Base-by-base conservation (phyloP, 116 monocot species). In the Papilionanthe hybrid region DNA sequence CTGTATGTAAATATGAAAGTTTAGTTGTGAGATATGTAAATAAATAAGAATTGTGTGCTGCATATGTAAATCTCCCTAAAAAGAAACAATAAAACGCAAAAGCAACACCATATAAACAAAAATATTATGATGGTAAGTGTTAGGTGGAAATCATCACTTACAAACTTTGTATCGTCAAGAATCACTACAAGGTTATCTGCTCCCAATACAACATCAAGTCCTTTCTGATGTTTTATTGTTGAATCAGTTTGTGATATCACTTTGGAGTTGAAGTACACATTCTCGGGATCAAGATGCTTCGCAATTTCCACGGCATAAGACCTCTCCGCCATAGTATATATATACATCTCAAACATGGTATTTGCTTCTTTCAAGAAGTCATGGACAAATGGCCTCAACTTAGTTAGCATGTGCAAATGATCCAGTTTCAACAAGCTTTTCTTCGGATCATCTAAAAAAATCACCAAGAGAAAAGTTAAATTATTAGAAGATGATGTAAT, bases 201-300 rank as follows among this genome's bases (percentile, higher is more conserved):
- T 75, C 94, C 94, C 19, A 97, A 73, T n/a, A 97, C 86, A 56
- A 94, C 91, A 90, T 97, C 97, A 78, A 97, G 92, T 50, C 97
- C 97, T 78, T 97, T 97, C 78, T 90, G 88, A 82, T 92, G 80
- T 73, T 86, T 78, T 53, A 86, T 85, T 9, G 92, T 97, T 71
- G 91, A 92, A 82, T 97, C 94, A 77, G 88, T 71, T 83, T 94
- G 92, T 37, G 89, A 88, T 58, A 97, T 97, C 20, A 97, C 85
- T 83, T 90, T 94, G 1, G 91, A 91, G 74, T 83, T 71, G 76
- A 97, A 97, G 78, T 94, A 94, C 5, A 83, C 63, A 63, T 78
- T 81, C 44, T 28, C 82, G 48, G 94, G 97, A 78, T 97, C 94
- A 71, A 97, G 87, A 79, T 94, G 85, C 63, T 88, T 94, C 2